Conservation (phyloP, 345 rosid species). For the Ceriops tagal region DNA sequence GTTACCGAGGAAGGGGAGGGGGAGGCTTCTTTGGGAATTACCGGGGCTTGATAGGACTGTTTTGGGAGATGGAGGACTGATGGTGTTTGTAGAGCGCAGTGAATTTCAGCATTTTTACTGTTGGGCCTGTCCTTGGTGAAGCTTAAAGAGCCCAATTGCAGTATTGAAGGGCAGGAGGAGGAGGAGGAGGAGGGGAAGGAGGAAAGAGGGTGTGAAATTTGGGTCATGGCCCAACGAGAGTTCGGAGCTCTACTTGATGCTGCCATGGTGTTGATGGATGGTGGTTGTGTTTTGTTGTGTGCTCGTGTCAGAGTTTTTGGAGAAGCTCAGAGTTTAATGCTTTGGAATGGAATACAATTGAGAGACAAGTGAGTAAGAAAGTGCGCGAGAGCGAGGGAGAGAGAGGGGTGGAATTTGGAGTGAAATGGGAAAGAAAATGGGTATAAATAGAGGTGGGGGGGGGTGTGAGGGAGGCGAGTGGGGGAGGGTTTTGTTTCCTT, state of each 20-base stretch:
- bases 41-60: conserved; percentile 24
- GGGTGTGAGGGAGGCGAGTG: background rate
- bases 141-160: conserved; percentile 26
- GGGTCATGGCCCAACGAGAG: conserved; percentile 33
- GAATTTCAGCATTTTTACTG: conserved; percentile 14
- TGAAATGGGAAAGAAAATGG: background rate
- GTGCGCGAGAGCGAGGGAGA: conserved; percentile 8
- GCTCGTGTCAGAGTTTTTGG: background rate
- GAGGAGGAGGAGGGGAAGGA: conserved; percentile 18
- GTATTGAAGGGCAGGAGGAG: background rate
- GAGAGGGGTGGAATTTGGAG: background rate
- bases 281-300: background rate
- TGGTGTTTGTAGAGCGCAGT: conserved; percentile 49
- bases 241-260: conserved; percentile 31
- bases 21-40: conserved; percentile 28
- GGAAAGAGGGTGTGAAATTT: conserved; percentile 30
- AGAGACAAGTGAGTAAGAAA: background rate
- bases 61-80: conserved; percentile 58
- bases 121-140: conserved; percentile 17
- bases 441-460: conserved; percentile 35
- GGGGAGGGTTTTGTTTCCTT: background rate
- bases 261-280: conserved; percentile 31
- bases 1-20: conserved; percentile 8
- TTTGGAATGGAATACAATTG: background rate
- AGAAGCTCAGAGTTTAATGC: background rate